Evolutionary conservation across 495 filamentous ascomycete species (phyloP), one percentile per base, ranked within the genome.

Genomic region (Aspergillus sclerotiicarbonarius): DNA sequence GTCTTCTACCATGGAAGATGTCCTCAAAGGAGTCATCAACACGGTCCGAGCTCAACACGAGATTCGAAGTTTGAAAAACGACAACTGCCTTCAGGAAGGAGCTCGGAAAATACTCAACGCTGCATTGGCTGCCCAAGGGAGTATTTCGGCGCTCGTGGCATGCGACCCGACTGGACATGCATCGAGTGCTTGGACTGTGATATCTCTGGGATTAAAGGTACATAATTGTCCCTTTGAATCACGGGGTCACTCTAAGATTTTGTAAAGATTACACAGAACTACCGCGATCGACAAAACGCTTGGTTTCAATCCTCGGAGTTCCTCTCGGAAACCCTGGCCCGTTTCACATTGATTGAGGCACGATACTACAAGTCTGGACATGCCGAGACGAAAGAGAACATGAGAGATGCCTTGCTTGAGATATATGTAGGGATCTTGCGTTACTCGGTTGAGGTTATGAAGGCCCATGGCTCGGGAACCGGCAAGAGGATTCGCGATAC

Each of bases 181-280:
- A 45, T 45, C 62, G 8, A 65, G 54, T 53, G 62, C 58, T 35
- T 65, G 62, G 62, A 20, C 55, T 20, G 25, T 65, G 5, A 49
- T 64, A 7, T 60, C 44, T 16, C 44, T 56, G 4, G 54, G 54
- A 16, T 48, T 56, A 12, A 56, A 21, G 30, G 54, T 56, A 49
- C n/a, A 43, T 35, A 10, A 15, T 7, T 15, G 21, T 56, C 16
- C 3, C n/a, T 16, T 48, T 35, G 10, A 13, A 39, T 25, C 18
- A 4, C 29, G 16, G 30, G 13, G 32, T 44, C 41, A 20, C 4
- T 18, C 12, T 16, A 29, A 39, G 16, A 15, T 25, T 7, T 19
- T 9, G 41, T 8, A 35, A 16, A 56, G 54, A 56, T 56, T 29
- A 37, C 20, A 5, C 47, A 56, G 33, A 56, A 56, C 32, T 19